Base-by-base conservation (phyloP, 805 yeast genomes). In the Yarrowia sp. region DNA sequence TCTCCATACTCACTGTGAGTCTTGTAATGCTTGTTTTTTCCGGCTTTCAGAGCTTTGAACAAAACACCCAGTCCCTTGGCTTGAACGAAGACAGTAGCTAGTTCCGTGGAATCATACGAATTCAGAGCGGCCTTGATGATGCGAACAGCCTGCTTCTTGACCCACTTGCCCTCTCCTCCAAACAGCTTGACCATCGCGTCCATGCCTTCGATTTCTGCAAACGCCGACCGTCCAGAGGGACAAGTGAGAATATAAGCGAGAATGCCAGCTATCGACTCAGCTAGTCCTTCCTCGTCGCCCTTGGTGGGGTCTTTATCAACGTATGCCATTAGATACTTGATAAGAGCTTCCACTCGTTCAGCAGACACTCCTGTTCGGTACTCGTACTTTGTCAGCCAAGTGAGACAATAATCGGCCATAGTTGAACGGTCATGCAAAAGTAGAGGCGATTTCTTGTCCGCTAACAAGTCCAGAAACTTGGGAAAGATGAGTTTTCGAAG, bases 111-210 rank as follows among this genome's bases (percentile, higher is more conserved):
- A 36, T 61, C 66, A 15, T 46, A 47, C 1, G 46, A 46, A 19
- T 36, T 38, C 6, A 61, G 46, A 12, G 55, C 66, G 8, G 38
- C 20, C 43, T 36, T 44, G 44, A 47, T 20, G 10, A 46, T 38
- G 3, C 44, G 34, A 15, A 14, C 43, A 15, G 66, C 53, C 20
- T 36, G 42, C 19, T 38, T 47, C 19, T 61, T 46, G 46, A 36
- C n/a, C 66, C 66, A 61, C 30, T 47, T 61, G n/a, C 55, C 43
- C 9, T n/a, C 44, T 15, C 66, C 66, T 7, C 66, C 20, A 33
- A 61, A 14, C 14, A 58, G 19, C 30, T 24, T 61, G n/a, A 47
- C 44, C 55, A 61, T 46, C 4, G 66, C 66, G 9, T 61, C 55
- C 43, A 61, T 46, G 2, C 66, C 66, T n/a, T 61, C 66, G 6